Base-by-base conservation (phyloP, 2,329 filamentous ascomycete species). In the Ambrosiella xylebori region DNA sequence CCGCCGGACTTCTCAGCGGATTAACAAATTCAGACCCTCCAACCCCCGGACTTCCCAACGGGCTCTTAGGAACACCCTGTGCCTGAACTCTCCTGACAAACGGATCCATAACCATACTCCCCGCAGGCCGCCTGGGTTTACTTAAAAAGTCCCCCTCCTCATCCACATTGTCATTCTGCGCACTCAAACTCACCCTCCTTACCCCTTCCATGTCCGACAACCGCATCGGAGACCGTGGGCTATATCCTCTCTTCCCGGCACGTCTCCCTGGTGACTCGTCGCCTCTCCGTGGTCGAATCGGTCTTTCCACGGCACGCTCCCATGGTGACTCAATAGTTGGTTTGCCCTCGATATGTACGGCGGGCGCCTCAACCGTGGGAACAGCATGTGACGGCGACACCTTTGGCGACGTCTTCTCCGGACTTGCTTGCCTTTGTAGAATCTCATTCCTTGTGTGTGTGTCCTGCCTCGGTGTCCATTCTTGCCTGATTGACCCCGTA, bases 271-370 rank as follows among this genome's bases (percentile, higher is more conserved):
- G 56, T 39, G 52, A 54, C n/a, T 60, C 59, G 13, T 60, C 52
- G 51, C 59, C 59, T 50, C 59, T 54, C 8, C 59, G 56, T 17
- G 58, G 45, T 8, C 52, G 51, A 37, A 60, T 52, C 9, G 59
- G 59, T 11, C 59, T 41, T 27, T 45, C 56, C 12, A 58, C 45
- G 7, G 59, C 56, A 2, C 36, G 54, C 12, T 58, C 56, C 56
- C 56, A 56, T n/a, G 44, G 40, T 13, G 36, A 17, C 39, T 56
- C 56, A 27, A 39, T 49, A 38, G 41, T 36, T 2, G 45, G 50
- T 27, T 27, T 3, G 36, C 45, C 36, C 52, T 54, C 47, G 17
- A 51, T 12, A 11, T 36, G 49, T 51, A 35, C 13, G 7, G 6
- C 7, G 12, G 15, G 49, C n/a, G 50, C 11, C 5, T 35, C 36